Base-by-base conservation (phyloP, 148 eudicot species). In the Persicaria maculosa region DNA sequence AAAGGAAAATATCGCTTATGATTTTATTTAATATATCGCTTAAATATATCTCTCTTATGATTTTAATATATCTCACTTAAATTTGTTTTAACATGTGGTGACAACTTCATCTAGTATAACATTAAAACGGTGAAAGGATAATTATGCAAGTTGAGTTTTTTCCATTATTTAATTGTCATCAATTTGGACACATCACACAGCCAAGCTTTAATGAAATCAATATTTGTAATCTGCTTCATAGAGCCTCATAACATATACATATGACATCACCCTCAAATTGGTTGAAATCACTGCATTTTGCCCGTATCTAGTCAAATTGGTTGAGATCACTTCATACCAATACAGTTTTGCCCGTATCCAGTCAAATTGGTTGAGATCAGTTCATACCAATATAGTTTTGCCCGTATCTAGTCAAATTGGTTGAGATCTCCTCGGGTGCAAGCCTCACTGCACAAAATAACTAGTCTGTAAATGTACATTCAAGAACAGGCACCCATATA, bases 371-470 rank as follows among this genome's bases (percentile, higher is more conserved):
- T 22, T 22, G 22, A 22, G 22, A 22, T 22, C 22, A 22, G 22
- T 90, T 89, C 99, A 96, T 96, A 85, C 97, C 97, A 50, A 96
- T 79, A 82, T 97, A 96, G 74, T 96, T 90, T 83, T 90, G 99
- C 74, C 59, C 90, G 78, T 77, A 95, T 75, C 99, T 97, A 65
- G 99, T 95, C 82, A 95, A 80, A 70, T 85, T 76, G 69, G 78
- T 75, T 47, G 99, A 95, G 76, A 82, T 80, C 78, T 92, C 99
- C 83, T 95, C 96, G 0, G 99, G 97, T 72, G 97, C 97, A 83
- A 95, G 97, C 85, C 99, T 89, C 85, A 96, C 99, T 96, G 86
- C 75, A 84, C 25, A 81, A 81, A 22, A 79, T 9, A 76, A 76
- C 17, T n/a, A 64, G 69, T 36, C 69, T 64, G 45, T 64, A 64